Percentiles rank a stretch among this genome's conserved stretches.
These are phyloP conservation scores for Aspergillus mulundensis DNA, from an alignment of 495 filamentous ascomycete species.

Conservation along the genomic window DNA sequence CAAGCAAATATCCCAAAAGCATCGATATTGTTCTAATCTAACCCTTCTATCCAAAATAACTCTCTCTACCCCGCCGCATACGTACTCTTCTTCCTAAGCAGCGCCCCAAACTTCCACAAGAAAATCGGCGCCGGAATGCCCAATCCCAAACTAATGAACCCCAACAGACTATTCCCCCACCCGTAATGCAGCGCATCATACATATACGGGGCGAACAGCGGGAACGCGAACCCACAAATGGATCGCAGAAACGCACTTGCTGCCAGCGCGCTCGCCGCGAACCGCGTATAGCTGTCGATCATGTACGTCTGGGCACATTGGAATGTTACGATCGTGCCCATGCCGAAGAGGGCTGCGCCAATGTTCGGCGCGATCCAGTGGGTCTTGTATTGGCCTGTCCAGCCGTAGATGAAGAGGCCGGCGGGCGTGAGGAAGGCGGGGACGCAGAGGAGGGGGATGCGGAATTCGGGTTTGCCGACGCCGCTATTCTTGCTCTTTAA, in stretches of 20 bases:
- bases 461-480: conserved; percentile 61
- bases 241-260: conserved; percentile 64
- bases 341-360: conserved; percentile 55
- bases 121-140: conserved; percentile 58
- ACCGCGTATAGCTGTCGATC: conserved; percentile 73
- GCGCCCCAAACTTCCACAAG: conserved; percentile 56
- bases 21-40: too few relatives aligned
- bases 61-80: conserved; percentile 62
- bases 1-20: too few relatives aligned
- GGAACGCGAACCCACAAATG: conserved; percentile 70
- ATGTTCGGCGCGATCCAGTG: conserved; percentile 76
- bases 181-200: conserved; percentile 55
- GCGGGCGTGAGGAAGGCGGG: conserved; percentile 55
- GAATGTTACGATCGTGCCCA: conserved; percentile 59
- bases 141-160: conserved; percentile 49
- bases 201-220: conserved; percentile 68
- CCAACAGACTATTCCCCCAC: conserved; percentile 62
- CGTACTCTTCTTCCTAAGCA: conserved; percentile 56
- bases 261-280: conserved; percentile 67
- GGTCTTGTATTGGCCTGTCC: conserved; percentile 55
- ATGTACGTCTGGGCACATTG: conserved; percentile 72
- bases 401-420: conserved; percentile 71
- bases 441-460: conserved; percentile 59
- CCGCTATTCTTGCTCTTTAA: conserved; percentile 58
- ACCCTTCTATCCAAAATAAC: too few relatives aligned